Evolutionary conservation across 108 stramenopile genomes (phyloP).

Genomic region (Parmales sp.): DNA sequence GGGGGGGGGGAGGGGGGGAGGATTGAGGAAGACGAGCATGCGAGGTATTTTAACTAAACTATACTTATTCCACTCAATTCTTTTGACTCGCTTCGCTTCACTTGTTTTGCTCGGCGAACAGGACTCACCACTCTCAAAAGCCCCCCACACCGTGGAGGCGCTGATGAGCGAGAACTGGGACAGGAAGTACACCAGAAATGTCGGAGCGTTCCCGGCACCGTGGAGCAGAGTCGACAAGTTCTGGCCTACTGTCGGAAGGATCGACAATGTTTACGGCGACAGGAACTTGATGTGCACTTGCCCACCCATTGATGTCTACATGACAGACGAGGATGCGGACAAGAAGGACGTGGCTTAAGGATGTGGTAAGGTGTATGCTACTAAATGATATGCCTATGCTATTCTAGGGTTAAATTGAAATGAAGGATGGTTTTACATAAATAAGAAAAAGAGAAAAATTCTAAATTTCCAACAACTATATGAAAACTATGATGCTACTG

Average conservation of each 20-base stretch:
- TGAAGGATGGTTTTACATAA: too few relatives aligned
- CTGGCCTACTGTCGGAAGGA: slow-evolving; percentile 93
- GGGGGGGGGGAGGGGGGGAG: not conserved
- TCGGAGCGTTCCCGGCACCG: slow-evolving; percentile 87
- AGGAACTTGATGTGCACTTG: slow-evolving; percentile 94
- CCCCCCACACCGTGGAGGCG: slow-evolving; percentile 90
- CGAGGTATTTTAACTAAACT: not conserved
- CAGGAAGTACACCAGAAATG: slow-evolving; percentile 69
- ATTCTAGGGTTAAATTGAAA: too few relatives aligned
- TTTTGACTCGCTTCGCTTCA: too few relatives aligned
- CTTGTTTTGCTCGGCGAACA: too few relatives aligned
- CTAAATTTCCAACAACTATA: too few relatives aligned
- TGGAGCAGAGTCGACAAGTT: slow-evolving; percentile 92
- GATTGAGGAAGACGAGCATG: not conserved
- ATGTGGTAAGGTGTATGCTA: too few relatives aligned
- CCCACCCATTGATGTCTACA: slow-evolving; percentile 79
- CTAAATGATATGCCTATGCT: too few relatives aligned
- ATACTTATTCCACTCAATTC: too few relatives aligned
- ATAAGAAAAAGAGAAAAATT: too few relatives aligned
- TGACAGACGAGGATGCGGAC: slow-evolving; percentile 53
- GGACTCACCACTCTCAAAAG: slow-evolving; percentile 83
- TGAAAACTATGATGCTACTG: too few relatives aligned
- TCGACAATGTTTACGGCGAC: slow-evolving; percentile 96
- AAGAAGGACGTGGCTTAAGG: slow-evolving; percentile 53
- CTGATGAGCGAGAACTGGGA: slow-evolving; percentile 79